These are phyloP conservation scores for Aureobasidium namibiae DNA, from an alignment of 2,329 filamentous ascomycete genomes.

Conservation along the genomic window DNA sequence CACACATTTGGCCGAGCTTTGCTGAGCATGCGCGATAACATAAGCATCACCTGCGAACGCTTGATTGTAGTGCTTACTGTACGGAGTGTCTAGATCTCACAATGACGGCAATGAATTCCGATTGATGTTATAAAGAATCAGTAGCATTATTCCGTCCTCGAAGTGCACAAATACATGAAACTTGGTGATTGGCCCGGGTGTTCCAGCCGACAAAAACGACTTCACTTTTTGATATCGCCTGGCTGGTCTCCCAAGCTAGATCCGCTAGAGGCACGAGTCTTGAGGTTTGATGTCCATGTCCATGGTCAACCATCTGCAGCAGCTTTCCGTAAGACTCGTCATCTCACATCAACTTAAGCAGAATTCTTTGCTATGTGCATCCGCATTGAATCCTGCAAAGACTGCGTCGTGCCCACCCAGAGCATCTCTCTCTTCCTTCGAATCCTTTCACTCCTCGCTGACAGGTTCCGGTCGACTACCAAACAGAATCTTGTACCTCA, in stretches of 20 bases:
- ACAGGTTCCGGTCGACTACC: conserved; percentile 79
- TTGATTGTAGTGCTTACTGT: neutral
- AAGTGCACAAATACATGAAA: neutral
- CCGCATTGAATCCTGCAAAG: neutral
- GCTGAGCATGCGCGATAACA: neutral
- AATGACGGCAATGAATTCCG: neutral
- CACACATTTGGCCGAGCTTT: no score
- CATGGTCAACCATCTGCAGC: no score
- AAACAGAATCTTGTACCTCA: conserved; percentile 83
- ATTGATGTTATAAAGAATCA: neutral
- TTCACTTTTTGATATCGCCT: neutral
- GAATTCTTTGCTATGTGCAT: neutral
- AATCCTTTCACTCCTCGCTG: conserved; percentile 21
- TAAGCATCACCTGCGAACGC: neutral
- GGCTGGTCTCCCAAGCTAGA: neutral
- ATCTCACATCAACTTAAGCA: neutral
- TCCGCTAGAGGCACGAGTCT: no score
- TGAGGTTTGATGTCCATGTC: no score
- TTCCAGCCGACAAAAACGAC: neutral
- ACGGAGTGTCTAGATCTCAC: neutral
- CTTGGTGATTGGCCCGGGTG: neutral
- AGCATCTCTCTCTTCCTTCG: no score
- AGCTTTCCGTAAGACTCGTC: neutral
- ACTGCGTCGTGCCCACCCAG: no score
- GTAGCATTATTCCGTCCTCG: neutral